Evolutionary conservation across 176 grass and related monocot species (phyloP), one percentile per base, ranked within the genome.

Genomic region (Areca catechu): DNA sequence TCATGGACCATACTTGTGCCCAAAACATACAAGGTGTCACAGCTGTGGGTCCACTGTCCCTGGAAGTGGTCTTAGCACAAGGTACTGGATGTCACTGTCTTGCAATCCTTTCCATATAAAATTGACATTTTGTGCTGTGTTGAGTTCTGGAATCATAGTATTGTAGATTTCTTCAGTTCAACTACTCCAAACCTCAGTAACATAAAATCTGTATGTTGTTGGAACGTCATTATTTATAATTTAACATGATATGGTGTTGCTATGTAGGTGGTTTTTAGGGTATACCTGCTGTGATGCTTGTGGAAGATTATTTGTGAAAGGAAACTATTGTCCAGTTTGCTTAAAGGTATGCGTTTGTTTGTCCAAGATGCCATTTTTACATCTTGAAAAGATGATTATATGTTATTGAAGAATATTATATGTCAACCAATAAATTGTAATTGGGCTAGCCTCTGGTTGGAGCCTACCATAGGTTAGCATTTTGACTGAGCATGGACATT

Each of bases 261-360:
- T 75, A 49, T 65, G n/a, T 60, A 98, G 93, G 81, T 98, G 93
- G 93, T 98, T 98, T 77, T 73, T 98, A 75, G 85, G 87, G 43
- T 92, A 98, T 76, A 98, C 93, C 61, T 91, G 88, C 30, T 98
- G 93, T 70, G 93, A 98, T 80, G 93, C 93, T 57, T 98, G 93
- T 61, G 93, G 93, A 57, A 83, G 93, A 68, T 75, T 98, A 62
- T 98, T 98, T 80, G 93, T 98, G 70, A 92, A 98, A 78, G 88
- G 93, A 69, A 98, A 98, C 67, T 98, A 98, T 67, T 98, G 93
- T 66, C 87, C 93, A 53, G 71, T 98, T 80, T 98, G 93, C 59
- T 83, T 98, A 69, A 98, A 92, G 93, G 93, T 95, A 83, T 17
- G 49, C 21, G 16, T 29, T 71, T 60, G 24, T 9, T 70, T 7